These are phyloP conservation scores for Geranium brycei DNA, from an alignment of 345 rosid species.

Conservation along the genomic window DNA sequence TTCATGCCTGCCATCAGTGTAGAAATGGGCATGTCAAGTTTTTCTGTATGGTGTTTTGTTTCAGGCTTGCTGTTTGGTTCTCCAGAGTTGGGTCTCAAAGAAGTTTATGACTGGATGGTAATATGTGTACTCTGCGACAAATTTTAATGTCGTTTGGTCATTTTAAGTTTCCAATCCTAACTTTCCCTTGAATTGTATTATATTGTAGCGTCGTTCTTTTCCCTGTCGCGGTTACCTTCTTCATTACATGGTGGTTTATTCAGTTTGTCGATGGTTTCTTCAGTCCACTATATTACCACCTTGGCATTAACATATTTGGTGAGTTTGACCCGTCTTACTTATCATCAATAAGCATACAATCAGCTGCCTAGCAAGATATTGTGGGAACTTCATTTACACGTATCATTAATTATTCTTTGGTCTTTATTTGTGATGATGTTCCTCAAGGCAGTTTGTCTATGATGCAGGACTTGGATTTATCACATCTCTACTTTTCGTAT, in stretches of 20 bases:
- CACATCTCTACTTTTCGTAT: neutral
- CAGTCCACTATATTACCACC: slow-evolving; percentile 51
- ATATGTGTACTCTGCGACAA: neutral
- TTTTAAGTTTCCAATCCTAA: slow-evolving; percentile 15
- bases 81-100: slow-evolving; percentile 64
- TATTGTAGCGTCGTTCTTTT: slow-evolving; percentile 60
- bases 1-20: neutral
- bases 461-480: neutral
- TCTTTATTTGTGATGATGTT: neutral
- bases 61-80: slow-evolving; percentile 61
- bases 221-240: slow-evolving; percentile 62
- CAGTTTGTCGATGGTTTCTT: slow-evolving; percentile 70
- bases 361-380: too few species aligned
- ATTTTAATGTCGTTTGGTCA: neutral
- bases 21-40: neutral
- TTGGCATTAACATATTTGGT: slow-evolving; percentile 58
- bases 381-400: too few species aligned
- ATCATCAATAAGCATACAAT: too few species aligned
- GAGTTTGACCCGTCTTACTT: slow-evolving; percentile 6
- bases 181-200: slow-evolving; percentile 5
- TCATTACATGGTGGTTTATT: slow-evolving; percentile 63
- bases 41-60: slow-evolving; percentile 1
- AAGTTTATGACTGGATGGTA: slow-evolving; percentile 80
- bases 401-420: too few species aligned
- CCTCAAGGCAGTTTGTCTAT: neutral